A percentile compares a stretch with the other conserved stretches of the same genome.
Evolutionary conservation across 441 rosid genomes (phyloP).

Genomic region (Rhodomyrtus psidioides): DNA sequence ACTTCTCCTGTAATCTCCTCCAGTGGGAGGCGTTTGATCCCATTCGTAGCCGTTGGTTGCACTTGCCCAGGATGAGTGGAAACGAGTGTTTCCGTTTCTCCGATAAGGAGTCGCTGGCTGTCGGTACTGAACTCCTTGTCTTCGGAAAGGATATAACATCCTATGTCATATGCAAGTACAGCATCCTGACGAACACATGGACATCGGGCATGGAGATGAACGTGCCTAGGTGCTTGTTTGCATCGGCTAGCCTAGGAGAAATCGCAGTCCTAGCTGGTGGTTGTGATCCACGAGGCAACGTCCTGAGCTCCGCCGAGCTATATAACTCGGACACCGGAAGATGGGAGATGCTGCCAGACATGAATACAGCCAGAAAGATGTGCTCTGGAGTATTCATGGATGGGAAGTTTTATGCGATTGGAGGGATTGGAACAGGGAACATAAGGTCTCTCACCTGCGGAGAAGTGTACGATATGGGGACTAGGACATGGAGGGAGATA

Average conservation of each 20-base stretch:
- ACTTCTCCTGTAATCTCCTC: slow-evolving; percentile 53
- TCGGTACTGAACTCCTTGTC: slow-evolving; percentile 76
- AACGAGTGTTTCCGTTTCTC: slow-evolving; percentile 60
- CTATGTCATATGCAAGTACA: slow-evolving; percentile 47
- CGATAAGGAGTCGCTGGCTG: slow-evolving; percentile 75
- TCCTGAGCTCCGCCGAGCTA: slow-evolving; percentile 56
- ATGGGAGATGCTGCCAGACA: slow-evolving; percentile 51
- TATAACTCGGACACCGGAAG: slow-evolving; percentile 50
- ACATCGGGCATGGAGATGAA: slow-evolving; percentile 56
- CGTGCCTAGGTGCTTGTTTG: slow-evolving; percentile 71
- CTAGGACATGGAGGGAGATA: slow-evolving; percentile 45
- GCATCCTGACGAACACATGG: slow-evolving; percentile 60
- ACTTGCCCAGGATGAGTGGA: slow-evolving; percentile 51
- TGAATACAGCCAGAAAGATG: slow-evolving; percentile 64
- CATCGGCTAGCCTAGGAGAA: slow-evolving; percentile 61
- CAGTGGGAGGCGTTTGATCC: slow-evolving; percentile 88
- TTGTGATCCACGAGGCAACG: slow-evolving; percentile 45
- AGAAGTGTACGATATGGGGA: slow-evolving; percentile 58
- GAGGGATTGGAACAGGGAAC: slow-evolving; percentile 50
- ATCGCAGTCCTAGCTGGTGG: slow-evolving; percentile 81
- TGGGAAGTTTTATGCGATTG: slow-evolving; percentile 65
- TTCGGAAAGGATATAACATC: slow-evolving; percentile 61
- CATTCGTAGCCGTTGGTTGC: slow-evolving; percentile 44
- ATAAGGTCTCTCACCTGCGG: slow-evolving; percentile 38
- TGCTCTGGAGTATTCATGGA: slow-evolving; percentile 79